Evolutionary conservation across 139 green algal species (phyloP).

Genomic region (Chlamydomonas asymmetrica): DNA sequence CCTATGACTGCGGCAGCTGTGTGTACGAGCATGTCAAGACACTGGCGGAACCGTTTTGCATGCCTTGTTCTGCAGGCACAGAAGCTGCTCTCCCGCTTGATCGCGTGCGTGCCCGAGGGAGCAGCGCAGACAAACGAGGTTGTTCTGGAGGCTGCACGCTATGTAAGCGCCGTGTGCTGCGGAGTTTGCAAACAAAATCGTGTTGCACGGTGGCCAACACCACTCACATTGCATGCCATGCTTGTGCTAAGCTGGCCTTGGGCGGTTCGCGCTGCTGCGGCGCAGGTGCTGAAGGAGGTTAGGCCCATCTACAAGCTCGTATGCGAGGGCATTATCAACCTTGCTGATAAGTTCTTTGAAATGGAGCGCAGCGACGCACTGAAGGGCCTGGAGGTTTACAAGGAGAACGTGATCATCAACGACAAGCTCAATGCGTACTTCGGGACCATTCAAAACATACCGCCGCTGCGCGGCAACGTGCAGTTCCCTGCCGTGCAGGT

Average conservation of each 20-base stretch:
- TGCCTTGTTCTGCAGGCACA: constrained; percentile 50
- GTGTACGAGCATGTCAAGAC: background rate
- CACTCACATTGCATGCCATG: no score
- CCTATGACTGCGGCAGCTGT: no score
- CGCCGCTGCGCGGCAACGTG: constrained; percentile 45
- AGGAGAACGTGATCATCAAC: constrained; percentile 62
- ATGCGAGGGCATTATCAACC: constrained; percentile 93
- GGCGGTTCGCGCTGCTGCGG: no score
- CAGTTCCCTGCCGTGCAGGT: constrained; percentile 67
- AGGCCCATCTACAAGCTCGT: constrained; percentile 81
- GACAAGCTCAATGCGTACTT: constrained; percentile 69
- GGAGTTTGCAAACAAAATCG: no score
- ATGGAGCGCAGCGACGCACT: constrained; percentile 80
- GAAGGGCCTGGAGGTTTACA: constrained; percentile 81
- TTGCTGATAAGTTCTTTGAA: constrained; percentile 93
- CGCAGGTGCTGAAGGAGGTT: constrained; percentile 68
- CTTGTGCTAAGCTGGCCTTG: no score
- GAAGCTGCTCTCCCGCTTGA: constrained; percentile 73
- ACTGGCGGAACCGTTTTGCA: no score
- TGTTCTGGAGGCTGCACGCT: background rate
- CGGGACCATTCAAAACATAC: constrained; percentile 48
- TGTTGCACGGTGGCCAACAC: no score
- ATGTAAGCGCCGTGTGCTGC: background rate
- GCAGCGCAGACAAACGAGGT: constrained; percentile 54
- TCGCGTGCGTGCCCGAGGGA: constrained; percentile 85